Evolutionary conservation across 2,329 filamentous ascomycete species (phyloP), one percentile per base, ranked within the genome.

Genomic region (Penicillium crustosum): DNA sequence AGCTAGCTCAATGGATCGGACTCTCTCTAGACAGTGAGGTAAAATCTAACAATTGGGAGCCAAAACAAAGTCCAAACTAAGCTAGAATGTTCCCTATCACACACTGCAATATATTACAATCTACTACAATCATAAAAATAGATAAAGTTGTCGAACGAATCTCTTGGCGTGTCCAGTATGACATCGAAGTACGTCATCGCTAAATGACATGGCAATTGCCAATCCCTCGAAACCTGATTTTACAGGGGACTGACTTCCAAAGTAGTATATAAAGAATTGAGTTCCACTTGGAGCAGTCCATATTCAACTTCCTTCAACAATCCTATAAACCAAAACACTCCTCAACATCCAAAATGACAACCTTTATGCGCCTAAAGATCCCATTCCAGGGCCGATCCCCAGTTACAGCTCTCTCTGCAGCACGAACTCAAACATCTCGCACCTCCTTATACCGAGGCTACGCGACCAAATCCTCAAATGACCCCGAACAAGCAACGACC

Each of bases 121-220:
- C 13, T 12, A 4, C 12, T 33, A 33, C 12, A 33, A 31, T 31
- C 13, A 15, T 35, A 35, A 35, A 35, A 35, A 45, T 53, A 42
- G 33, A 57, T 42, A 48, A 35, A 51, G 49, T 42, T 38, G 15
- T 44, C 25, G 0, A 10, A 33, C 25, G 1, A 44, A 52, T 47
- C 49, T 53, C 55, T 57, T 57, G 55, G 55, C 55, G 15, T 45
- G 15, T 41, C 13, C 33, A 33, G 25, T 44, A 53, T 57, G 55
- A 53, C 55, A 57, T 53, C 29, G 36, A 31, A 15, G n/a, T 33
- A 48, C 55, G 55, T 57, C 55, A 57, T 49, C 3, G 19, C 29
- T 2, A 27, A 36, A 44, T 38, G 12, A 39, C 19, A 9, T 6
- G 29, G 31, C 31, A 6, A 33, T 33, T 15, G 49, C n/a, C 27